A percentile compares a stretch with the other conserved stretches of the same genome.
These are phyloP conservation scores for Marasmius tenuissimus DNA, from an alignment of 1,284 basidiomycete species.

Conservation along the genomic window DNA sequence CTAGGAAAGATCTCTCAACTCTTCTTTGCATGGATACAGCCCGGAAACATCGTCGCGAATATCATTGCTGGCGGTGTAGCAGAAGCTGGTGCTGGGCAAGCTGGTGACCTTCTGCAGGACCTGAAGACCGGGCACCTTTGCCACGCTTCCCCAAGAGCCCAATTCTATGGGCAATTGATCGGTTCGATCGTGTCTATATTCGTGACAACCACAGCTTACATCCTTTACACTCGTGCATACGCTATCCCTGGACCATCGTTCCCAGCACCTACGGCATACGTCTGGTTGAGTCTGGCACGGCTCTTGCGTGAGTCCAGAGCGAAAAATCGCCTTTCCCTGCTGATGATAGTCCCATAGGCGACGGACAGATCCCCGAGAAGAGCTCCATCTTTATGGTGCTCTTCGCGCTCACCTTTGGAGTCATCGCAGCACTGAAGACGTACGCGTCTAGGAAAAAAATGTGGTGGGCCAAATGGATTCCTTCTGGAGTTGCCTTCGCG, in stretches of 20 bases:
- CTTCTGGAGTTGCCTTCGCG: conserved; percentile 87
- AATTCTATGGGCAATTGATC: conserved; percentile 88
- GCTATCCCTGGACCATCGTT: conserved; percentile 87
- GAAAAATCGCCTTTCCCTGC: not conserved
- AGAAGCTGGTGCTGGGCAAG: conserved; percentile 95
- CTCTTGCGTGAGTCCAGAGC: conserved; percentile 65
- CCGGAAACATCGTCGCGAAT: conserved; percentile 93
- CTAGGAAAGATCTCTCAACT: conserved; percentile 95
- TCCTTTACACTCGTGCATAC: conserved; percentile 87
- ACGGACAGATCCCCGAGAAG: conserved; percentile 80
- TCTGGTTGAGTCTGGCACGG: conserved; percentile 90
- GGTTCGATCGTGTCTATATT: conserved; percentile 87
- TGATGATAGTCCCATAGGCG: conserved; percentile 42
- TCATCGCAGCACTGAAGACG: conserved; percentile 71
- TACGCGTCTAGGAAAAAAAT: conserved; percentile 48
- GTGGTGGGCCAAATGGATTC: conserved; percentile 71
- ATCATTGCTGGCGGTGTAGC: conserved; percentile 96
- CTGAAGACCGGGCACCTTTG: conserved; percentile 94
- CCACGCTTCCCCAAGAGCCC: conserved; percentile 82
- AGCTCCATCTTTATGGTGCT: conserved; percentile 80
- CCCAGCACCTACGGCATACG: conserved; percentile 91
- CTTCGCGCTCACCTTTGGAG: conserved; percentile 73
- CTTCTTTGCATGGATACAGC: conserved; percentile 92
- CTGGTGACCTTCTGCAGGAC: conserved; percentile 99
- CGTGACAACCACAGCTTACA: conserved; percentile 86